phyloP scores from a whole-genome alignment of 2,329 filamentous ascomycete species.

The Arthrobotrys iridis region DNA sequence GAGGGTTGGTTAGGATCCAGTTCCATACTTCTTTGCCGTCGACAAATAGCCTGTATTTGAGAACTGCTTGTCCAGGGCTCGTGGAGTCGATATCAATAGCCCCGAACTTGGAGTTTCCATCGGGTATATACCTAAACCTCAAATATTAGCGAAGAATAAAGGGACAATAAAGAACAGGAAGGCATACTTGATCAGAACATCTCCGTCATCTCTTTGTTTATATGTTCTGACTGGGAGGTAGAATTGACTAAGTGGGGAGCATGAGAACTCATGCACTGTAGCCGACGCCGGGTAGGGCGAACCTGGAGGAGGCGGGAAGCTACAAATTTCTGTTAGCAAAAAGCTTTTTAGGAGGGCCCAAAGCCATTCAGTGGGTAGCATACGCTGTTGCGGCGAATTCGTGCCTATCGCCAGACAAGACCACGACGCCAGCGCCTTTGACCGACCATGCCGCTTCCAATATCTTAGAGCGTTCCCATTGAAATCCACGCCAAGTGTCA shows the following conservation, averaged over 20 bases:
- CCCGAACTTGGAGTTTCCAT: conserved; percentile 89
- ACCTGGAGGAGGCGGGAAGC: conserved; percentile 70
- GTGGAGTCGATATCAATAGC: conserved; percentile 79
- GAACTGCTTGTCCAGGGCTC: conserved; percentile 71
- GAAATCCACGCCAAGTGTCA: conserved; percentile 95
- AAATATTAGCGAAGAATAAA: conserved; percentile 52
- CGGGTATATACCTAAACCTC: conserved; percentile 74
- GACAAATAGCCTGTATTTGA: conserved; percentile 84
- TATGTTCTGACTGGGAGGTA: conserved; percentile 88
- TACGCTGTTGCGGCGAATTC: conserved; percentile 92
- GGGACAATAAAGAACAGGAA: neutral
- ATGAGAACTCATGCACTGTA: conserved; percentile 88
- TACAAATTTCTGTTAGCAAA: conserved; percentile 12
- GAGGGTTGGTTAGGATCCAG: conserved; percentile 69
- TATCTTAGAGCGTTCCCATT: conserved; percentile 78
- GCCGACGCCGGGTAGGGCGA: conserved; percentile 72
- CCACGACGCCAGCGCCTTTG: conserved; percentile 76
- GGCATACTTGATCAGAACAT: conserved; percentile 83
- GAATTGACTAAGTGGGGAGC: conserved; percentile 91
- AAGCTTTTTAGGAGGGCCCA: conserved; percentile 19
- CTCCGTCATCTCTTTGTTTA: conserved; percentile 79
- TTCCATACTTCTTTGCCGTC: conserved; percentile 74
- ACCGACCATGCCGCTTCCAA: conserved; percentile 94
- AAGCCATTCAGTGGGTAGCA: conserved; percentile 60
- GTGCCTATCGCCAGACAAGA: conserved; percentile 92